Conservation (phyloP, 371 early-diverging fungal genomes). For the Mortierella sp. region DNA sequence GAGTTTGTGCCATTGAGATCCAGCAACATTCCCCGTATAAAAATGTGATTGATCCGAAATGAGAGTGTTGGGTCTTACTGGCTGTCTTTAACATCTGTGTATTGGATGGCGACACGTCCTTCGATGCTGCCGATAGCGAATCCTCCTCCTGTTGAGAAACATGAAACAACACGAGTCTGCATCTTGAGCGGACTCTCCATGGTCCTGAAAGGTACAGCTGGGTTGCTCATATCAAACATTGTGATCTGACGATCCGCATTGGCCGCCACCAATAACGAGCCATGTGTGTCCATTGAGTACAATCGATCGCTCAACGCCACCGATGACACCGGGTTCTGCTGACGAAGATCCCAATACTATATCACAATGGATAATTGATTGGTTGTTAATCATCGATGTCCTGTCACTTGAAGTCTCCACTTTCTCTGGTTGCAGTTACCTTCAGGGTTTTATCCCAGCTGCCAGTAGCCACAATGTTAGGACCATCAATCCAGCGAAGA, state of each 20-base stretch:
- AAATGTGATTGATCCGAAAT: not conserved
- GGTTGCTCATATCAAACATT: conserved; percentile 85
- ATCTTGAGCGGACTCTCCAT: conserved; percentile 84
- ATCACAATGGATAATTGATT: too few species aligned
- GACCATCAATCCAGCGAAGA: conserved; percentile 77
- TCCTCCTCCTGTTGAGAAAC: conserved; percentile 82
- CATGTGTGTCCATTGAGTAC: conserved; percentile 88
- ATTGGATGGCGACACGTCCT: conserved; percentile 93
- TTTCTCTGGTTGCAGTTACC: conserved; percentile 32
- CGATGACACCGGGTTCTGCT: conserved; percentile 77
- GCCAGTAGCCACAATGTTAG: conserved; percentile 85
- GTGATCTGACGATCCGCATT: conserved; percentile 83
- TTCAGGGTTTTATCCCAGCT: conserved; percentile 97
- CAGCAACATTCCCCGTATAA: too few species aligned
- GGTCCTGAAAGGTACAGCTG: conserved; percentile 76
- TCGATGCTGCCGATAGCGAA: conserved; percentile 93
- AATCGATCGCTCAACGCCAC: conserved; percentile 86
- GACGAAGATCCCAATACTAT: conserved; percentile 92
- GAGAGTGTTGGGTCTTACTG: conserved; percentile 59
- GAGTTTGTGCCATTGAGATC: not conserved
- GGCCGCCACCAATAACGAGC: conserved; percentile 80
- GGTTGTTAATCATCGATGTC: too few species aligned
- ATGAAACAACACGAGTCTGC: conserved; percentile 86
- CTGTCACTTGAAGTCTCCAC: not conserved
- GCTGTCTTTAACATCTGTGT: conserved; percentile 83